phyloP scores from a whole-genome alignment of 805 yeast genomes.

The Starmerella powellii region DNA sequence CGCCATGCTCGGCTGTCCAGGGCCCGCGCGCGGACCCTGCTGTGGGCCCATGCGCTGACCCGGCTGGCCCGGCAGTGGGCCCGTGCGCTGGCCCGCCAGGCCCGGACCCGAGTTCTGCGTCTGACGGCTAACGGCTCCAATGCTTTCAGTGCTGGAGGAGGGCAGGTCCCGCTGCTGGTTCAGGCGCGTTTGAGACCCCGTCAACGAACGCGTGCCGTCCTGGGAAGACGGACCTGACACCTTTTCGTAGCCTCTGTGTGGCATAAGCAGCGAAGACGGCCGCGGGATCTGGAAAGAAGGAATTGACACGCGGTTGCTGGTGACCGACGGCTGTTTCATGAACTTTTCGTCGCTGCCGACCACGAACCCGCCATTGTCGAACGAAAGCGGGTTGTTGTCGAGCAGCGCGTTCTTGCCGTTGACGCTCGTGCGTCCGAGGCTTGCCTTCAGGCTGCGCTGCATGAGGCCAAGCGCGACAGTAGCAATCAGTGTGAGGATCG shows the following conservation, averaged over 20 bases:
- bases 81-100: no score
- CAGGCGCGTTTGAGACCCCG: neutral
- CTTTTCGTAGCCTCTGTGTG: constrained; percentile 3
- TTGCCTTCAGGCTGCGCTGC: constrained; percentile 46
- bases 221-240: neutral
- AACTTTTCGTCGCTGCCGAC: constrained; percentile 19
- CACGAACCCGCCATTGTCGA: constrained; percentile 3
- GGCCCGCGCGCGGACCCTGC: no score
- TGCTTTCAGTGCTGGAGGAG: constrained; percentile 1
- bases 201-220: neutral
- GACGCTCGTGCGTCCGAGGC: constrained; percentile 22
- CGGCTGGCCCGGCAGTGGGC: no score
- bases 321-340: constrained; percentile 2
- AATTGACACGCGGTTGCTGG: neutral
- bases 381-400: neutral
- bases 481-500: constrained; percentile 50
- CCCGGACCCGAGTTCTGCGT: no score
- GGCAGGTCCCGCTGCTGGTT: neutral
- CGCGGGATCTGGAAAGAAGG: constrained; percentile 4
- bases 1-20: no score
- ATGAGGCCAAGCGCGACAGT: constrained; percentile 59
- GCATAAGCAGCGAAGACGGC: neutral
- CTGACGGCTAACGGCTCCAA: constrained; percentile 1
- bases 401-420: constrained; percentile 3
- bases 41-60: no score